A percentile compares a stretch with the other conserved stretches of the same genome.
These are phyloP conservation scores for Chimonanthus salicifolius DNA, from an alignment of 164 flowering plant genomes.

Conservation along the genomic window DNA sequence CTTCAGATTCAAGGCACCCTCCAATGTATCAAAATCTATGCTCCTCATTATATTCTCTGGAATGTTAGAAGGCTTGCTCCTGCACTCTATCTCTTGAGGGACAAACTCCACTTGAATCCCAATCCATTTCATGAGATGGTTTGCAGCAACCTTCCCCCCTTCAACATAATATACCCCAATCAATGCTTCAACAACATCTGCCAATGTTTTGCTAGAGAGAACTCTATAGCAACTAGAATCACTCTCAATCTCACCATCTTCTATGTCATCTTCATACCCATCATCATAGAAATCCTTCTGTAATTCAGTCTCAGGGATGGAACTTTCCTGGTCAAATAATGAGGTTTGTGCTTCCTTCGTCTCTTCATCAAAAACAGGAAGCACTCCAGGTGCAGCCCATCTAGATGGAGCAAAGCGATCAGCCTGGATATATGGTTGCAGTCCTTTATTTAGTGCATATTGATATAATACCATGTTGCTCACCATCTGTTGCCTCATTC, in stretches of 20 bases:
- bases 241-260: slow-evolving; percentile 94
- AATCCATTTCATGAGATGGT: slow-evolving; percentile 92
- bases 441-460: slow-evolving; percentile 71
- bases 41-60: slow-evolving; percentile 73
- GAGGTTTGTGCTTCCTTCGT: slow-evolving; percentile 57
- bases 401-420: slow-evolving; percentile 98
- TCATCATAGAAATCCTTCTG: slow-evolving; percentile 18
- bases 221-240: slow-evolving; percentile 95
- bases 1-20: slow-evolving; percentile 55
- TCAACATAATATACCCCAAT: slow-evolving; percentile 97
- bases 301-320: slow-evolving; percentile 18
- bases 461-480: slow-evolving; percentile 92
- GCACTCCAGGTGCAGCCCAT: slow-evolving; percentile 99
- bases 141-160: slow-evolving; percentile 87
- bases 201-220: slow-evolving; percentile 93
- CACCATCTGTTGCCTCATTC: slow-evolving; percentile 99
- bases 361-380: slow-evolving; percentile 97
- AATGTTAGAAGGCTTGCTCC: slow-evolving; percentile 34
- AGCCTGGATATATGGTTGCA: slow-evolving; percentile 93
- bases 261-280: slow-evolving; percentile 60
- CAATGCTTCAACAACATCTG: slow-evolving; percentile 97
- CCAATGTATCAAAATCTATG: slow-evolving; percentile 70
- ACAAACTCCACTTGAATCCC: slow-evolving; percentile 83
- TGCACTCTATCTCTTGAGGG: slow-evolving; percentile 40
- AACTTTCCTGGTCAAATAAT: slow-evolving; percentile 47